Evolutionary conservation across 2,329 filamentous ascomycete species (phyloP), one percentile per base, ranked within the genome.

Genomic region (Delphinella strobiligena): DNA sequence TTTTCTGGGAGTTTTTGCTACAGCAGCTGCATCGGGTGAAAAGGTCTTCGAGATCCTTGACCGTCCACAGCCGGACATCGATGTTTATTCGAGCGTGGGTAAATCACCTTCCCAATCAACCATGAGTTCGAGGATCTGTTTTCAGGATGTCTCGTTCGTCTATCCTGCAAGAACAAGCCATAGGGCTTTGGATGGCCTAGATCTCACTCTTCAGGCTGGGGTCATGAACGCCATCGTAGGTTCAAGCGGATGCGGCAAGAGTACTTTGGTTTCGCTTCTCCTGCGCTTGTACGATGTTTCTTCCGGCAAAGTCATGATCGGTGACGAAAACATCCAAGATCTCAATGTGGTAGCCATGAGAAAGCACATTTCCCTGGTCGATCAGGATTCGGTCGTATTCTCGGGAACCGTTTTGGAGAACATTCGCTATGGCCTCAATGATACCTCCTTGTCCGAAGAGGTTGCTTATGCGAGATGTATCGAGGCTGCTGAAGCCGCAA

Each of bases 1-100:
- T 0, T 68, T 80, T 36, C 58, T 82, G 11, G 74, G 76, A 55
- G 68, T 54, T 49, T 73, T 64, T 51, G 63, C 61, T 54, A 60
- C 61, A 22, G 75, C 76, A 1, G 66, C 73, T 2, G 66, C 72
- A 2, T 65, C 68, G 3, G 65, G 66, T 10, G 59, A 62, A 33
- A 57, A 61, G 22, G 63, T 72, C 15, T 57, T 64, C 15, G 56
- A 61, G 12, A 54, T 71, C 4, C 48, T 70, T 5, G 60, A 69
- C 19, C 56, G 62, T 34, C 58, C 60, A 1, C 42, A 50, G 22
- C 49, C 59, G 30, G 51, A 56, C 16, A 62, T 65, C 30, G 53
- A 66, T 38, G 56, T 62, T 2, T 61, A 61, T 33, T 55, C 54
- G 29, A 35, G 48, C n/a, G 46, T 53, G 34, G 51, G 56, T n/a